phyloP scores from a whole-genome alignment of 768 basidiomycete genomes.

The Antrodiella citrinella region DNA sequence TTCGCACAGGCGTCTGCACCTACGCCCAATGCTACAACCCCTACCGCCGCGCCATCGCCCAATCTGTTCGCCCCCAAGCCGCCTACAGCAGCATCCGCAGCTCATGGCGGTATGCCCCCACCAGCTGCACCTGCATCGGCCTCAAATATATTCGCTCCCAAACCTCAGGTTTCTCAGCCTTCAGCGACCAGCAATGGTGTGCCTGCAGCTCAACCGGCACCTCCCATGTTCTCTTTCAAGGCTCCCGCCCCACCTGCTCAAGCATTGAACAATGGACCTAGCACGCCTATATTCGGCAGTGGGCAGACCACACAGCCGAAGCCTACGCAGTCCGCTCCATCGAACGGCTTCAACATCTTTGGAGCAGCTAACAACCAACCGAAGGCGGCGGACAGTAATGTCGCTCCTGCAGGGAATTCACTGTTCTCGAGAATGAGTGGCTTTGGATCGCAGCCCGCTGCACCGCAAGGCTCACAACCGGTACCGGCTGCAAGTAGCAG shows the following conservation, averaged over 20 bases:
- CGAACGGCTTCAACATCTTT: neutral
- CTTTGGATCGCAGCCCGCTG: neutral
- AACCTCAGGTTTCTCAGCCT: neutral
- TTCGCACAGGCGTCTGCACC: constrained; percentile 6
- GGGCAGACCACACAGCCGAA: neutral
- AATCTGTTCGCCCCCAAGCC: constrained; percentile 8
- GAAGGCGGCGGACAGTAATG: neutral
- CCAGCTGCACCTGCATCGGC: constrained; percentile 4
- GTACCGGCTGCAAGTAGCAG: neutral
- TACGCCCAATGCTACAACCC: constrained; percentile 4
- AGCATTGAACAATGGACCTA: neutral
- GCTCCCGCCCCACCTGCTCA: neutral
- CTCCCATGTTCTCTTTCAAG: constrained; percentile 4
- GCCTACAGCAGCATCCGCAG: neutral
- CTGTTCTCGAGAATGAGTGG: neutral
- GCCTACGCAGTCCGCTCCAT: neutral
- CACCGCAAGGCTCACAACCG: neutral
- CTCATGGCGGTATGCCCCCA: neutral
- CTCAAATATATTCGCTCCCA: constrained; percentile 4
- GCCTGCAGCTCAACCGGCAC: neutral
- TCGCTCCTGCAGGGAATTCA: neutral
- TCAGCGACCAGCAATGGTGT: neutral
- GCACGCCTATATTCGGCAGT: neutral
- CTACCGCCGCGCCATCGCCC: neutral
- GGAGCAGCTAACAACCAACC: neutral